Evolutionary conservation across 148 eudicot genomes (phyloP), one percentile per base, ranked within the genome.

Genomic region (Silene latifolia): DNA sequence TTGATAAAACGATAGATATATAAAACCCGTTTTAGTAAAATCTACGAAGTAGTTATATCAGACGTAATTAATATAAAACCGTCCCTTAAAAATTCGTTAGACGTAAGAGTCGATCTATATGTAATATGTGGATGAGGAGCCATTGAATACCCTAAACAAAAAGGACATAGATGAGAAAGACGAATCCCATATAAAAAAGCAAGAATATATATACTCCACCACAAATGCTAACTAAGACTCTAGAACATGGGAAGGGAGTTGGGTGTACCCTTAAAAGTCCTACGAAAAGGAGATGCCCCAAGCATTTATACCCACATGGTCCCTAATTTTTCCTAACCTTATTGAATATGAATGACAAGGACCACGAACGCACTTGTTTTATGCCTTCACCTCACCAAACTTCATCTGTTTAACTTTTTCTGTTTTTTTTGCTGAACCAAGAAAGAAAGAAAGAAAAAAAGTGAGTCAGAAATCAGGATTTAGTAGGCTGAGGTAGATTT

Each of bases 321-420:
- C 60, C 74, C 62, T 15, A 46, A 44, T 0, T 48, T 48, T 48
- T 13, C 0, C 69, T 32, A 32, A 32, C 35, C 35, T n/a, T 35
- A 35, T 35, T 65, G 39, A 29, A 29, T 10, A 17, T 12, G 53
- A 10, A 48, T 48, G 35, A 32, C 15, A 69, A 69, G 72, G 72
- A 69, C 72, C 72, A 69, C 72, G 42, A 59, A 23, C 35, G 60
- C 60, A 69, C 60, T 69, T 39, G 20, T 11, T 39, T 39, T 35
- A 21, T 24, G 27, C 35, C 27, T 69, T 69, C 35, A 2, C 5
- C 35, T 32, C 19, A 69, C 72, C 72, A 48, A 69, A 12, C 20
- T 69, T 48, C 19, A 3, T 8, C 39, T 48, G 72, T 7, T 67
- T 39, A 1, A 4, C 60, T 56, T n/a, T 56, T 56, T 56, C 20